Percentiles rank a stretch among this genome's conserved stretches.
Evolutionary conservation across 306 rosid species (phyloP).

Genomic region (Pyrus betulifolia): DNA sequence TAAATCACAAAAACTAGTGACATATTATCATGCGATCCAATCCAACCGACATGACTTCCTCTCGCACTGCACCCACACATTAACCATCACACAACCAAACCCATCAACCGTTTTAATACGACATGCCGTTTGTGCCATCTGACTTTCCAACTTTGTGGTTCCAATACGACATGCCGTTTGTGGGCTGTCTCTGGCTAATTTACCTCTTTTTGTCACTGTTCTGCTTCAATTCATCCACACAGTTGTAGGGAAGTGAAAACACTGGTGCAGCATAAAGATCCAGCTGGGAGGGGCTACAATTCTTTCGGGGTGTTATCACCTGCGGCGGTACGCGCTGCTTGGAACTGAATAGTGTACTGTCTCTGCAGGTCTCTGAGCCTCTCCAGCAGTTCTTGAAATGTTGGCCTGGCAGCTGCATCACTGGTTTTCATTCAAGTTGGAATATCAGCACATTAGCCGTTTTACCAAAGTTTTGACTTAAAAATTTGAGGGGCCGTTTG

Average conservation of each 20-base stretch:
- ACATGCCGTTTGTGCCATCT: background rate
- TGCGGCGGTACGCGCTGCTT: constrained; percentile 55
- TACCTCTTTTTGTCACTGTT: background rate
- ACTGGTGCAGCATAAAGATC: constrained; percentile 1
- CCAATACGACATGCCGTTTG: constrained; percentile 18
- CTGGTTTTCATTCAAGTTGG: constrained; percentile 37
- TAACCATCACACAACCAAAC: constrained; percentile 15
- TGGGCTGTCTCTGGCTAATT: background rate
- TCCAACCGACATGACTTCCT: constrained; percentile 10
- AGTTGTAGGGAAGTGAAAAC: constrained; percentile 16
- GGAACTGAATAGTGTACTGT: constrained; percentile 55
- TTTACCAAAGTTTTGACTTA: background rate
- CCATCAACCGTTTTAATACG: constrained; percentile 19
- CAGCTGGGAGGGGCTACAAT: constrained; percentile 19
- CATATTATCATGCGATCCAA: background rate
- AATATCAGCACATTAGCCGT: constrained; percentile 2
- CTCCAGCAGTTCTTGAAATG: constrained; percentile 79
- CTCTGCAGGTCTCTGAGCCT: constrained; percentile 68
- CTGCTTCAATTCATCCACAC: constrained; percentile 13
- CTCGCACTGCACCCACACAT: constrained; percentile 20
- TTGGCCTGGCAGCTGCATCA: constrained; percentile 70
- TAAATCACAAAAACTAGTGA: constrained; percentile 6
- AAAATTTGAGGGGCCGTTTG: background rate
- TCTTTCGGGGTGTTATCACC: constrained; percentile 61
- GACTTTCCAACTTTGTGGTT: constrained; percentile 14